Conservation (phyloP, 108 stramenopile genomes). For the Chaetoceros muelleri region DNA sequence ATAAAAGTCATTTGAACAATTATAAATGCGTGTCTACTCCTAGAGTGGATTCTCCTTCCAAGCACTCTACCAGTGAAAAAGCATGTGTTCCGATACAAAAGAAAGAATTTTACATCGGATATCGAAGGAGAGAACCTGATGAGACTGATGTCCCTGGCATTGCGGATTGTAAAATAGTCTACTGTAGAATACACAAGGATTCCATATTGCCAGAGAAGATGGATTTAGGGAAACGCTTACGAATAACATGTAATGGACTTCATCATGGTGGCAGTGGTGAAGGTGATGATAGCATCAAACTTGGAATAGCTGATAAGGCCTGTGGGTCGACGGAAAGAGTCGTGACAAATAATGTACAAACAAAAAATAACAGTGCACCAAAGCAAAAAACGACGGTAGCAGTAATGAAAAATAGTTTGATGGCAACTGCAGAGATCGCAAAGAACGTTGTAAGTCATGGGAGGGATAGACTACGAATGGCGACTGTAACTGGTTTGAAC, state of each 20-base stretch:
- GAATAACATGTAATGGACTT: neutral
- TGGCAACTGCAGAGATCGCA: neutral
- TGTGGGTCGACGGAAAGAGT: too few relatives aligned
- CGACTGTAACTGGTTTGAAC: neutral
- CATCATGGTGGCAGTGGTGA: neutral
- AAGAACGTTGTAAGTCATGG: neutral
- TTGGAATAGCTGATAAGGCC: too few relatives aligned
- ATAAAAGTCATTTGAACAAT: too few relatives aligned
- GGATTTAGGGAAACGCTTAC: neutral
- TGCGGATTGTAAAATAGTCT: constrained; percentile 48
- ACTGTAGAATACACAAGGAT: constrained; percentile 41
- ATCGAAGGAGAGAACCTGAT: constrained; percentile 36
- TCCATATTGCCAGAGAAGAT: constrained; percentile 13
- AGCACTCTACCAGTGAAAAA: too few relatives aligned
- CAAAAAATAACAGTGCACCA: neutral
- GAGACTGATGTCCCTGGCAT: constrained; percentile 47
- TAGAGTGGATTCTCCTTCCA: too few relatives aligned
- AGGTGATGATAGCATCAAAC: neutral
- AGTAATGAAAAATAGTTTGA: neutral
- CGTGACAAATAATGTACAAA: too few relatives aligned
- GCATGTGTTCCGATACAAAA: neutral
- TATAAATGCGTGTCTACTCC: too few relatives aligned
- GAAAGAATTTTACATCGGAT: constrained; percentile 34
- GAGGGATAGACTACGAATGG: neutral
- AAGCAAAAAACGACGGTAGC: neutral